phyloP scores from a whole-genome alignment of 805 yeast species.

The Metschnikowia sp. region DNA sequence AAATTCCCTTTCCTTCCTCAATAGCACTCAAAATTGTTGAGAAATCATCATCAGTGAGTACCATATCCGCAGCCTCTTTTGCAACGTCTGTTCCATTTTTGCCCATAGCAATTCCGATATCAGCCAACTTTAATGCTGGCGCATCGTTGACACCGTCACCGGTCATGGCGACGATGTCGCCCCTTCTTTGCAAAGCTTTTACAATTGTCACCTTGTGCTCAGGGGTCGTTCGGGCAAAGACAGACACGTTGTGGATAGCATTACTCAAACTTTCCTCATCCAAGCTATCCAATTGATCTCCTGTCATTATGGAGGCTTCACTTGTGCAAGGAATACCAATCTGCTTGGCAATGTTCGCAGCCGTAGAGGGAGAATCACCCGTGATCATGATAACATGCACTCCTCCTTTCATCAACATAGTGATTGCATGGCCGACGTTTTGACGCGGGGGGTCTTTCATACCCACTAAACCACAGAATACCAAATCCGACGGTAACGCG shows the following conservation, averaged over 20 bases:
- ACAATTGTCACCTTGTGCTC: constrained; percentile 90
- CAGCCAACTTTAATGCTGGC: constrained; percentile 95
- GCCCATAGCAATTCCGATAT: constrained; percentile 94
- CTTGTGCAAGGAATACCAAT: constrained; percentile 82
- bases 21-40: constrained; percentile 90
- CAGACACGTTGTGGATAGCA: constrained; percentile 77
- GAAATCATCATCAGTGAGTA: constrained; percentile 93
- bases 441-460: constrained; percentile 99
- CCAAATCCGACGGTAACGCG: constrained; percentile 51
- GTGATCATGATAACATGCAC: constrained; percentile 98
- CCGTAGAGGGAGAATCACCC: constrained; percentile 89
- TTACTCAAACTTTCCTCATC: constrained; percentile 67
- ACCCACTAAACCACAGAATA: constrained; percentile 84
- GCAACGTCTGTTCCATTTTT: constrained; percentile 97
- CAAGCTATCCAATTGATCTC: constrained; percentile 76
- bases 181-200: constrained; percentile 82
- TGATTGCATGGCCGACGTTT: constrained; percentile 71
- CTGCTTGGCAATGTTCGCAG: constrained; percentile 77
- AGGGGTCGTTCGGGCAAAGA: constrained; percentile 93
- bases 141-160: constrained; percentile 99
- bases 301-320: constrained; percentile 71
- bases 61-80: constrained; percentile 98
- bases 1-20: constrained; percentile 97
- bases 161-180: constrained; percentile 98
- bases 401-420: constrained; percentile 81